Conservation (phyloP, 768 basidiomycete species). For the Dacryopinax primogenitus region DNA sequence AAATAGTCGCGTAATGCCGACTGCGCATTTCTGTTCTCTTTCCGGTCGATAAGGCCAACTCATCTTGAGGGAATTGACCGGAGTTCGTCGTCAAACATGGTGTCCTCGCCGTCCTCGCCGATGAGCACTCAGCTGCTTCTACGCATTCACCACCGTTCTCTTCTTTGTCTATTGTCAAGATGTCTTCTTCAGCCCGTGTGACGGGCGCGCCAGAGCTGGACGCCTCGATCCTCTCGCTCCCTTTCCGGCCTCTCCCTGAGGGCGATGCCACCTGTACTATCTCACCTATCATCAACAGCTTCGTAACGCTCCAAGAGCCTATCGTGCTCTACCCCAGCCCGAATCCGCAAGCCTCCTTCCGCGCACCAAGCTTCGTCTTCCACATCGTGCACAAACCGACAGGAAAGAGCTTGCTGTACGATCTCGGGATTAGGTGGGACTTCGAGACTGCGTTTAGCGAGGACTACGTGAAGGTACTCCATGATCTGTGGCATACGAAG, state of each 20-base stretch:
- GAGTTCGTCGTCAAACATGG: background rate
- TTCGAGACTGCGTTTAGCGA: background rate
- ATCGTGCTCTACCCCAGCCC: slow-evolving; percentile 2
- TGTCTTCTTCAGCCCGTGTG: background rate
- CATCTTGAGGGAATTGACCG: background rate
- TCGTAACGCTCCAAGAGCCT: background rate
- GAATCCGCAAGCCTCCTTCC: slow-evolving; percentile 6
- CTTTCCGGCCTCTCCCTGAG: background rate
- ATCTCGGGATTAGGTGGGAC: background rate
- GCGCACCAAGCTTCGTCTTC: slow-evolving; percentile 2
- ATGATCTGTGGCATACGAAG: background rate
- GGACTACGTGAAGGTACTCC: background rate
- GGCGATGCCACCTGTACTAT: background rate
- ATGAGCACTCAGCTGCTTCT: background rate
- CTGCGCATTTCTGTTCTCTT: background rate
- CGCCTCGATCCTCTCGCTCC: background rate
- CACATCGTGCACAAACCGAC: background rate
- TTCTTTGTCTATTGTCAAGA: background rate
- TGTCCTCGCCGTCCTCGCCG: background rate
- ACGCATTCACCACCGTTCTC: background rate
- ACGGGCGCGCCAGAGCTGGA: background rate
- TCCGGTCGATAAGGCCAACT: background rate
- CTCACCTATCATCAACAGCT: background rate
- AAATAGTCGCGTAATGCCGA: background rate
- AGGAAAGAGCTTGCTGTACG: background rate